Evolutionary conservation across 208 protist species (phyloP).

Genomic region (Trichomonas vaginalis): DNA sequence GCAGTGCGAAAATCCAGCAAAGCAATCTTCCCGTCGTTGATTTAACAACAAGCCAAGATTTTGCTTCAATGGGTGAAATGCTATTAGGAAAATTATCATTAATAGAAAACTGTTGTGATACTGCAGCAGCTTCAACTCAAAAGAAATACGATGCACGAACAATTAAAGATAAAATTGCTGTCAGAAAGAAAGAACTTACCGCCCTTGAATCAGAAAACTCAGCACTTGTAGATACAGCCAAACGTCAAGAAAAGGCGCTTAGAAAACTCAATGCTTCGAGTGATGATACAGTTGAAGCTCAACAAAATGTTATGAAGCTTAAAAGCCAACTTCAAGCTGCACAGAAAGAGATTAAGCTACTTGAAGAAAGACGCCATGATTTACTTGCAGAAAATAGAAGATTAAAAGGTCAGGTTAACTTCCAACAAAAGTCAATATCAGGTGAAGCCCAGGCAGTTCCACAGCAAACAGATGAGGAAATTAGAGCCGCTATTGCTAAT

Average conservation of each 20-base stretch:
- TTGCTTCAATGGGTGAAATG: not conserved
- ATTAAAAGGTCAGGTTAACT: not conserved
- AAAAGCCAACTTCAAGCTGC: not conserved
- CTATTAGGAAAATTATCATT: not conserved
- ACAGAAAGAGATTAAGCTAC: not conserved
- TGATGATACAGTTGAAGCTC: not conserved
- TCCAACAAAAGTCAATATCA: not conserved
- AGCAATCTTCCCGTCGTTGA: not conserved
- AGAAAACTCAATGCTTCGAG: not conserved
- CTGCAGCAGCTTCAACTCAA: not conserved
- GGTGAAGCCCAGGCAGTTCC: not conserved
- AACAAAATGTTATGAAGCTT: not conserved
- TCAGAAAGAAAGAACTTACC: not conserved
- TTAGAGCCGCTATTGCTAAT: not conserved
- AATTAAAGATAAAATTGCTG: not conserved
- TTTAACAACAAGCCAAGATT: not conserved
- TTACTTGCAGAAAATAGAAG: not conserved
- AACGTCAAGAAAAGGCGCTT: not conserved
- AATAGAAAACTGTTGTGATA: not conserved
- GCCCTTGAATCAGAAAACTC: not conserved
- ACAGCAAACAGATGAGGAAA: not conserved
- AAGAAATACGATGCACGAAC: slow-evolving; percentile 4
- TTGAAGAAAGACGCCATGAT: not conserved
- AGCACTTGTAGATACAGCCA: not conserved
- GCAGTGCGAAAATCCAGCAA: not conserved